phyloP scores from a whole-genome alignment of 371 early-diverging fungal species.

The Actinomucor elegans region DNA sequence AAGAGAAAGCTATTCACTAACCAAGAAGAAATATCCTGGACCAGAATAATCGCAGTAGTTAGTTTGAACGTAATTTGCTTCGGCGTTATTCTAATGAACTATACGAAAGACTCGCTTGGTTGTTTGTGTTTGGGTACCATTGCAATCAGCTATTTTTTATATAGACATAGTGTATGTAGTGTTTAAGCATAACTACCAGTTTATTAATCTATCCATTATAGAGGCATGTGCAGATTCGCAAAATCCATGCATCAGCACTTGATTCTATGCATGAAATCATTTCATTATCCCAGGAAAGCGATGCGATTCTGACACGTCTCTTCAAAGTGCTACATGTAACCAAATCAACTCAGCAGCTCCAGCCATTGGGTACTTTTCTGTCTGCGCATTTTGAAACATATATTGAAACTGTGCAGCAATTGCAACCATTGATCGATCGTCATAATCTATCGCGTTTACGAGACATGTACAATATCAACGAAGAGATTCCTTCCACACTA shows the following conservation, averaged over 20 bases:
- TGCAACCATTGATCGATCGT: constrained; percentile 30
- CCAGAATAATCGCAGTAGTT: too few relatives aligned
- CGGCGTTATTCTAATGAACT: too few relatives aligned
- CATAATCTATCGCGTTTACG: constrained; percentile 30
- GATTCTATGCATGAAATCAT: constrained; percentile 31
- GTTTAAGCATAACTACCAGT: too few relatives aligned
- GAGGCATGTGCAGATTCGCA: constrained; percentile 36
- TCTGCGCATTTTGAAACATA: constrained; percentile 21
- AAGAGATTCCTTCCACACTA: constrained; percentile 6
- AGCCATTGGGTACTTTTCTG: constrained; percentile 8
- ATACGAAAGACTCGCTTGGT: too few relatives aligned
- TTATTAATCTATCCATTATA: constrained; percentile 6
- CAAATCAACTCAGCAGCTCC: constrained; percentile 7
- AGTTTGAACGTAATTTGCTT: too few relatives aligned
- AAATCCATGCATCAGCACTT: constrained; percentile 29
- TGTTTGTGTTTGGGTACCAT: background rate
- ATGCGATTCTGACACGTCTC: constrained; percentile 14
- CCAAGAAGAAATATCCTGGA: too few relatives aligned
- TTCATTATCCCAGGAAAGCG: constrained; percentile 30
- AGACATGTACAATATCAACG: constrained; percentile 42
- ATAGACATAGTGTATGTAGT: constrained; percentile 18
- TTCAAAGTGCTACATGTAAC: constrained; percentile 1
- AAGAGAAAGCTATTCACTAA: background rate
- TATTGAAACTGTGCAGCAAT: constrained; percentile 9
- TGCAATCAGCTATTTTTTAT: constrained; percentile 12